These are phyloP conservation scores for Hericium rajendrae DNA, from an alignment of 768 basidiomycete genomes.

Conservation along the genomic window DNA sequence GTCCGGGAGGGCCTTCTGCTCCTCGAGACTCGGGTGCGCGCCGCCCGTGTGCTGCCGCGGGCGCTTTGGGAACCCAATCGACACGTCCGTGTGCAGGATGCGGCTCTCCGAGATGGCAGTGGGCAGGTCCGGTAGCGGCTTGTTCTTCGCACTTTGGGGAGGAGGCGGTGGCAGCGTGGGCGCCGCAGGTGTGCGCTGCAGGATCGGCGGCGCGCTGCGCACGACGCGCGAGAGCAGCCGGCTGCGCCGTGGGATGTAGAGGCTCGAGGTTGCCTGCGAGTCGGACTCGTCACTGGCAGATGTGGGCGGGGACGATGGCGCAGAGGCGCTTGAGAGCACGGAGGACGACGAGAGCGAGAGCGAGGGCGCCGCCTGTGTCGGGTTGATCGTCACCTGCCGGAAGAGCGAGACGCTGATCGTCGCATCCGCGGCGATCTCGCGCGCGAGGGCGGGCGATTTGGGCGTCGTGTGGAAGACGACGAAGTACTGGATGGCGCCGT, in stretches of 20 bases:
- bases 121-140: conserved; percentile 21
- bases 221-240: conserved; percentile 24
- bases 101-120: conserved; percentile 28
- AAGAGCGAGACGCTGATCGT: conserved; percentile 59
- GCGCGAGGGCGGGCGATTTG: conserved; percentile 41
- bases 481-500: conserved; percentile 57
- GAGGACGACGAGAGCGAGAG: conserved; percentile 22
- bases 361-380: conserved; percentile 26
- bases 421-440: conserved; percentile 62
- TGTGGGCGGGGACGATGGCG: conserved; percentile 37
- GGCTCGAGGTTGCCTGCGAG: conserved; percentile 8
- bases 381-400: conserved; percentile 48
- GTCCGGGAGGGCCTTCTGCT: conserved; percentile 46
- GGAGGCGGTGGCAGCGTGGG: conserved; percentile 4
- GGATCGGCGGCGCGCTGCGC: conserved; percentile 17
- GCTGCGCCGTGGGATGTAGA: conserved; percentile 7
- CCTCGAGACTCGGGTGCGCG: conserved; percentile 36
- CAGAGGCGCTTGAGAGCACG: conserved; percentile 15
- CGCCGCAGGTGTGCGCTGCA: conserved; percentile 5
- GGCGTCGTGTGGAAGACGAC: conserved; percentile 64
- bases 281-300: conserved; percentile 32
- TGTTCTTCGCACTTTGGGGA: conserved; percentile 9
- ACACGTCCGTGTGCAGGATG: conserved; percentile 40
- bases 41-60: conserved; percentile 36
- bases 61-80: conserved; percentile 64